Conservation (phyloP, 148 eudicot species). For the Gaultheria prostrata region DNA sequence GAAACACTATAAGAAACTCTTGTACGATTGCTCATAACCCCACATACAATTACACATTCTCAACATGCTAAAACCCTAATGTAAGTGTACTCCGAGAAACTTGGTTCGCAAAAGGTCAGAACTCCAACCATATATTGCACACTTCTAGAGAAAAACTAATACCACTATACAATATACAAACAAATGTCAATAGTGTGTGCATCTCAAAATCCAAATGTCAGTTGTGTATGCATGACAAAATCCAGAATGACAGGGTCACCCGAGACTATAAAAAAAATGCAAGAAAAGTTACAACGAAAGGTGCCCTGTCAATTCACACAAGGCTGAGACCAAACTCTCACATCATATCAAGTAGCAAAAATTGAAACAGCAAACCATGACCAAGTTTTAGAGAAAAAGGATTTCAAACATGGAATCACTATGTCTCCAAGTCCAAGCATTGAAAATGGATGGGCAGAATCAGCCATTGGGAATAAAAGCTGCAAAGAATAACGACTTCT, state of each 20-base stretch:
- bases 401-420: constrained; percentile 89
- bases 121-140: background rate
- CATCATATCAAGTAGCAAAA: background rate
- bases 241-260: background rate
- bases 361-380: constrained; percentile 13
- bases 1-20: background rate
- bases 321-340: background rate
- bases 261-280: background rate
- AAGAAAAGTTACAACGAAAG: background rate
- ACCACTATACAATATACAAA: background rate
- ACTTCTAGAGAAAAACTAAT: background rate
- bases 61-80: background rate
- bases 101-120: background rate
- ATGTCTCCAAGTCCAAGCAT: constrained; percentile 98
- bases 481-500: constrained; percentile 31
- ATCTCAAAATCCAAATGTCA: too few species aligned
- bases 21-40: background rate
- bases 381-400: constrained; percentile 8
- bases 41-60: background rate
- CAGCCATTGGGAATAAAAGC: constrained; percentile 96
- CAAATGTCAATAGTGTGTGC: too few species aligned
- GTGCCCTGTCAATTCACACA: background rate
- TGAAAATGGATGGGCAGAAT: constrained; percentile 77
- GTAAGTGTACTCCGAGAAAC: background rate
- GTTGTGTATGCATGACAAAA: background rate